These are phyloP conservation scores for Eucalyptus fibrosa DNA, from an alignment of 345 rosid genomes.

Conservation along the genomic window DNA sequence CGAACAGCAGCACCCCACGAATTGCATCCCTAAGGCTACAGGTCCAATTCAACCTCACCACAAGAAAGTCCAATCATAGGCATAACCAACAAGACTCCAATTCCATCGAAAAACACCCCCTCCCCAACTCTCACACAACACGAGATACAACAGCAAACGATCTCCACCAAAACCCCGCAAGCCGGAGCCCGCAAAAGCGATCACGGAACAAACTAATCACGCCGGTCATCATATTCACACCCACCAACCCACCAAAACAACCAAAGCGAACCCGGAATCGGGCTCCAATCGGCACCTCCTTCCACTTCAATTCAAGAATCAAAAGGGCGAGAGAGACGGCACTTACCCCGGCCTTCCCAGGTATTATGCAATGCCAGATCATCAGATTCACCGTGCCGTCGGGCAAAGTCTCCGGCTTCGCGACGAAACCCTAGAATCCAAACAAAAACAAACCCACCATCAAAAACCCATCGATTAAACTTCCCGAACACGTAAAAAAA, in stretches of 20 bases:
- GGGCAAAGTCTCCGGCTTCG: conserved; percentile 74
- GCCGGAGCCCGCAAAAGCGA: neutral
- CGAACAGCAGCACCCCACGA: neutral
- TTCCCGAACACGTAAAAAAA: neutral
- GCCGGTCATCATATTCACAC: neutral
- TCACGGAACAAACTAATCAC: neutral
- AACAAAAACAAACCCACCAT: neutral
- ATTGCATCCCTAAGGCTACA: neutral
- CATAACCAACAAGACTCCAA: neutral
- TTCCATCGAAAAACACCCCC: neutral
- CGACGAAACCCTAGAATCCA: conserved; percentile 78
- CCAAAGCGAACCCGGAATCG: neutral
- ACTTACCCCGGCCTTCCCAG: conserved; percentile 93
- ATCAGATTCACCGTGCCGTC: conserved; percentile 86
- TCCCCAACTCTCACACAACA: neutral
- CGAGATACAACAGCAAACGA: neutral
- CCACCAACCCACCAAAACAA: neutral
- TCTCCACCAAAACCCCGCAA: neutral
- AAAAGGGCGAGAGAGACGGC: neutral
- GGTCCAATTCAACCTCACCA: neutral
- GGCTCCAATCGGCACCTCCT: neutral
- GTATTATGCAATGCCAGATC: conserved; percentile 96
- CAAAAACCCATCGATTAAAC: neutral
- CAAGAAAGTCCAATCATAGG: neutral
- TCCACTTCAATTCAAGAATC: neutral